Percentiles rank a stretch among this genome's conserved stretches.
These are phyloP conservation scores for Xylariaceae sp. DNA, from an alignment of 2,329 filamentous ascomycete genomes.

Conservation along the genomic window DNA sequence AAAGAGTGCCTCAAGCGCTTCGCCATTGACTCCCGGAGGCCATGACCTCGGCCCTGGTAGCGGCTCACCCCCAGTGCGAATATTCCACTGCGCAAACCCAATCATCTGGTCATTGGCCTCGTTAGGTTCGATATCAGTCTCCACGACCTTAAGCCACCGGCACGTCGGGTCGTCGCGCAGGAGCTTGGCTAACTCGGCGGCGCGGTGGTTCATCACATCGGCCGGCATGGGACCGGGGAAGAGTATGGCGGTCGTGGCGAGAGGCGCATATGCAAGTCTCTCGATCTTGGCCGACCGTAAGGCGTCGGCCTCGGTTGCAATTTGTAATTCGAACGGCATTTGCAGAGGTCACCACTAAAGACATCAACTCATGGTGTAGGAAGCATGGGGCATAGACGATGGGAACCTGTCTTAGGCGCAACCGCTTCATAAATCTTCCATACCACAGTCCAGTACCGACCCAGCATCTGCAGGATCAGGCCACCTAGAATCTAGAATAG, in stretches of 20 bases:
- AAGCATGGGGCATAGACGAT: neutral
- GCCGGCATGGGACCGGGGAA: slow-evolving; percentile 33
- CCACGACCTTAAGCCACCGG: slow-evolving; percentile 34
- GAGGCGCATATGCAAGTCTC: slow-evolving; percentile 35
- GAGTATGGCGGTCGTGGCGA: slow-evolving; percentile 32
- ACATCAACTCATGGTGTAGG: too few relatives aligned
- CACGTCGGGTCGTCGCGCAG: slow-evolving; percentile 23
- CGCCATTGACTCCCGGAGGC: slow-evolving; percentile 28
- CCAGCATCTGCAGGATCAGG: too few relatives aligned
- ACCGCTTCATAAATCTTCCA: too few relatives aligned
- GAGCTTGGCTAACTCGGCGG: slow-evolving; percentile 19
- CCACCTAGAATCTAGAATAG: too few relatives aligned
- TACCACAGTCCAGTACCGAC: too few relatives aligned
- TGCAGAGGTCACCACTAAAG: too few relatives aligned
- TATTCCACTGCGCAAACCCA: slow-evolving; percentile 33
- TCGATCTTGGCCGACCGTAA: slow-evolving; percentile 38
- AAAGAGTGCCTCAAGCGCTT: slow-evolving; percentile 34
- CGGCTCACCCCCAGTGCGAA: slow-evolving; percentile 19
- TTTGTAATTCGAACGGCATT: slow-evolving; percentile 39
- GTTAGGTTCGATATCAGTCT: slow-evolving; percentile 28
- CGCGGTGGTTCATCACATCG: slow-evolving; percentile 21
- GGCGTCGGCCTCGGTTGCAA: slow-evolving; percentile 37
- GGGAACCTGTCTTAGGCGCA: too few relatives aligned
- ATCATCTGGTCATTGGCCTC: slow-evolving; percentile 27
- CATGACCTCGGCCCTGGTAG: slow-evolving; percentile 18